These are phyloP conservation scores for Fraxinus quadrangulata DNA, from an alignment of 257 asterid genomes.

Conservation along the genomic window DNA sequence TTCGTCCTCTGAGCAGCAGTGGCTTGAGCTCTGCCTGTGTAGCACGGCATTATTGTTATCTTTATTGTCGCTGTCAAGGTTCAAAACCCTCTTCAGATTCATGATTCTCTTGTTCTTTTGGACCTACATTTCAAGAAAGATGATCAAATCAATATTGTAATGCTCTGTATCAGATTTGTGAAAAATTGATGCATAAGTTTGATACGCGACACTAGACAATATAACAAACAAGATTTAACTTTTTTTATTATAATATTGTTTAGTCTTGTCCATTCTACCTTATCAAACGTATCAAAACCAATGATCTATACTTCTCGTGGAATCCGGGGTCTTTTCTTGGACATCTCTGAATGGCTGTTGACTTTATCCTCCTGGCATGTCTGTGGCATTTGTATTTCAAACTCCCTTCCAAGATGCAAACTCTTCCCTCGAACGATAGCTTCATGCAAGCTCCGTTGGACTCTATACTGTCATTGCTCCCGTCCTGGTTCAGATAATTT, in stretches of 20 bases:
- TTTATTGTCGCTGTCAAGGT: constrained; percentile 26
- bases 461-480: constrained; percentile 38
- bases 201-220: too few species aligned
- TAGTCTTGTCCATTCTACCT: too few species aligned
- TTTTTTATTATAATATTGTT: too few species aligned
- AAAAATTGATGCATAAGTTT: neutral
- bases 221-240: too few species aligned
- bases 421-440: constrained; percentile 28
- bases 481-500: constrained; percentile 42
- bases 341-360: constrained; percentile 26
- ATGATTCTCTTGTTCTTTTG: constrained; percentile 44
- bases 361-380: constrained; percentile 22
- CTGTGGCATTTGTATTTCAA: constrained; percentile 19
- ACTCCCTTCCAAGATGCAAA: neutral
- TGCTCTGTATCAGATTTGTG: neutral
- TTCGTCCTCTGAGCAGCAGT: constrained; percentile 41
- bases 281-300: neutral
- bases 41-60: constrained; percentile 14
- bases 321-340: constrained; percentile 58
- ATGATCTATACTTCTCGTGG: constrained; percentile 15
- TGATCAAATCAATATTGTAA: neutral
- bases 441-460: constrained; percentile 29
- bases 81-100: constrained; percentile 36
- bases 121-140: constrained; percentile 28
- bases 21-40: constrained; percentile 37